These are phyloP conservation scores for Vanderwaltozyma verrucispora DNA, from an alignment of 805 yeast species.

Conservation along the genomic window DNA sequence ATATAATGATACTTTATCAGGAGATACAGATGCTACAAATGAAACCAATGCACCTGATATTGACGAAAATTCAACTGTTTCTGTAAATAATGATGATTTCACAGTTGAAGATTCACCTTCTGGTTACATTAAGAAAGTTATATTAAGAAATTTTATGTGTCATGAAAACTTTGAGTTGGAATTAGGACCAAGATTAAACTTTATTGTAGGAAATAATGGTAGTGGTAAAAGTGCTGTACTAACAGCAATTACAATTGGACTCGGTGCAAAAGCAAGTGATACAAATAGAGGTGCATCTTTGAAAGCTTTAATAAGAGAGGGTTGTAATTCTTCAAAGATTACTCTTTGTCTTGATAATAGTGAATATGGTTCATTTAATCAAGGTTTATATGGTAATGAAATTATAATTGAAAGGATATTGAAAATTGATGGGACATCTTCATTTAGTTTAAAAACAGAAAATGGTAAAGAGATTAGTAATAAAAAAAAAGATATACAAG, in stretches of 20 bases:
- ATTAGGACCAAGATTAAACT: constrained; percentile 72
- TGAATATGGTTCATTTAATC: constrained; percentile 56
- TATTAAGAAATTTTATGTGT: constrained; percentile 75
- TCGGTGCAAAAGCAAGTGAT: constrained; percentile 81
- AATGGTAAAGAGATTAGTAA: constrained; percentile 43
- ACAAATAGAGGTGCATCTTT: constrained; percentile 76
- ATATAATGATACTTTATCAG: constrained; percentile 4
- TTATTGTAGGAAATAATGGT: constrained; percentile 85
- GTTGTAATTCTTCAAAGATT: constrained; percentile 57
- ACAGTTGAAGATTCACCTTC: constrained; percentile 25
- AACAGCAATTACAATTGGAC: constrained; percentile 77
- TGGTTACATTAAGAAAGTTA: constrained; percentile 59
- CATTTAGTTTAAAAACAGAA: constrained; percentile 46
- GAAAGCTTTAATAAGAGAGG: constrained; percentile 65
- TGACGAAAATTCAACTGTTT: too few relatives aligned
- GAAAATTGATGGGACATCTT: constrained; percentile 39
- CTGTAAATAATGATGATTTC: too few relatives aligned
- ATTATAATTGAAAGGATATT: constrained; percentile 64
- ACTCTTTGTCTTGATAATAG: constrained; percentile 53
- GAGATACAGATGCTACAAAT: constrained; percentile 2
- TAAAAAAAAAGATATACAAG: constrained; percentile 55
- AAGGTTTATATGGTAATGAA: constrained; percentile 53
- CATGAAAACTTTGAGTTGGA: constrained; percentile 70
- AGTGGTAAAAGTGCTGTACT: constrained; percentile 84
- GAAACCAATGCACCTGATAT: background rate